Percentiles rank a stretch among this genome's conserved stretches.
phyloP scores from a whole-genome alignment of 2,329 filamentous ascomycete genomes.

The Sporothrix protearum region DNA sequence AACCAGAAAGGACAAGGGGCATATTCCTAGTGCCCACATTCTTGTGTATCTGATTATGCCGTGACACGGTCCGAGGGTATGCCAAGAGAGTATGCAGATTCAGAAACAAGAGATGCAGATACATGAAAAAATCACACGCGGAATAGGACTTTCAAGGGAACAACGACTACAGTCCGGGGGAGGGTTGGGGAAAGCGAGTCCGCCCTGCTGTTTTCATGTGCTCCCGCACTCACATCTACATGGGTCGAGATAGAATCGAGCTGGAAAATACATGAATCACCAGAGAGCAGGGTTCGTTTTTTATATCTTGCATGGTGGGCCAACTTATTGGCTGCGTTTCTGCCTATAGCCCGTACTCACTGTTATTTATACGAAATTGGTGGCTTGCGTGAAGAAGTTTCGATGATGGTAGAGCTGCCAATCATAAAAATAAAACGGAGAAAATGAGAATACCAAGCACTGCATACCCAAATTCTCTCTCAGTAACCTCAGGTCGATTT shows the following conservation, averaged over 20 bases:
- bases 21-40: not conserved
- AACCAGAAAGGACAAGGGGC: not conserved
- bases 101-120: not conserved
- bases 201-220: not conserved
- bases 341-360: not conserved
- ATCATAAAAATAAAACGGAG: not conserved
- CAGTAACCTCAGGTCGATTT: not conserved
- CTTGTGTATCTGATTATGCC: not conserved
- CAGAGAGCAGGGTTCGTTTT: not conserved
- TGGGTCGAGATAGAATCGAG: not conserved
- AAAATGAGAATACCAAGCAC: not conserved
- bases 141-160: not conserved
- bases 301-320: not conserved
- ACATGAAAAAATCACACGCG: not conserved
- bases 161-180: not conserved
- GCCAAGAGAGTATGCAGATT: constrained; percentile 1
- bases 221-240: not conserved
- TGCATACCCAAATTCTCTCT: not conserved
- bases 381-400: not conserved
- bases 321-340: not conserved
- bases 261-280: not conserved
- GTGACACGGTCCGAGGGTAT: constrained; percentile 1
- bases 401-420: not conserved
- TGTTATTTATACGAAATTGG: not conserved
- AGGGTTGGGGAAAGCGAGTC: not conserved